These are phyloP conservation scores for Phytophthora fragariae DNA, from an alignment of 352 stramenopile species.

Conservation along the genomic window DNA sequence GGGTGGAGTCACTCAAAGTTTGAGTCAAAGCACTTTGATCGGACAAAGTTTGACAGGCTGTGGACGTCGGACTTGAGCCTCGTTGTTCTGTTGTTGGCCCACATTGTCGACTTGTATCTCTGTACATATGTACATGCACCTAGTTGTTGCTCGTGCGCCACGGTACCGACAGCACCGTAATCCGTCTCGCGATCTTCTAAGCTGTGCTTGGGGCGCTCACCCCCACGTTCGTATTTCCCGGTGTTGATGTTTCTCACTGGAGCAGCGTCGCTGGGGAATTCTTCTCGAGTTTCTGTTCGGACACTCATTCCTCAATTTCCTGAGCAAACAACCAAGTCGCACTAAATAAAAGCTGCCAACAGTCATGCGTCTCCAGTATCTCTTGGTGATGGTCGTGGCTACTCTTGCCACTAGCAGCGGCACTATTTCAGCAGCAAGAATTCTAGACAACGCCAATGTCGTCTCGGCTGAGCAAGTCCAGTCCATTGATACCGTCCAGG, in stretches of 20 bases:
- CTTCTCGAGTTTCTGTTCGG: not conserved
- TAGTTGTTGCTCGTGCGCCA: not conserved
- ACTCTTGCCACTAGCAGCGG: slow-evolving; percentile 11
- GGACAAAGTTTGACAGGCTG: not conserved
- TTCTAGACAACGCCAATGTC: not conserved
- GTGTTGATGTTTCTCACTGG: slow-evolving; percentile 6
- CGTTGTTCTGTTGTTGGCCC: not conserved
- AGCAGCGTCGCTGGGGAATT: not conserved
- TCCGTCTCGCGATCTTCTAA: not conserved
- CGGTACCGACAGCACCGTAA: not conserved
- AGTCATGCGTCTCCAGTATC: slow-evolving; percentile 19
- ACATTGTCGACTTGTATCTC: not conserved
- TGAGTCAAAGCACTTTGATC: too few relatives aligned
- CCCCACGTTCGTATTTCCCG: slow-evolving; percentile 9
- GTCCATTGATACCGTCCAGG: not conserved
- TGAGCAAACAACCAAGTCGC: not conserved
- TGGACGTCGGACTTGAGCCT: not conserved
- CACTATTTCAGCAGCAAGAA: not conserved
- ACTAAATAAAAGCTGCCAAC: not conserved
- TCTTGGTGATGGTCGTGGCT: slow-evolving; percentile 6
- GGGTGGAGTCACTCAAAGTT: too few relatives aligned
- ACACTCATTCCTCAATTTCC: slow-evolving; percentile 12
- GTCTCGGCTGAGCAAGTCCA: not conserved
- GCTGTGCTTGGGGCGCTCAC: not conserved
- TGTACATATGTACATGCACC: not conserved